Conservation (phyloP, 768 basidiomycete species). For the Cantharellus anzutake region DNA sequence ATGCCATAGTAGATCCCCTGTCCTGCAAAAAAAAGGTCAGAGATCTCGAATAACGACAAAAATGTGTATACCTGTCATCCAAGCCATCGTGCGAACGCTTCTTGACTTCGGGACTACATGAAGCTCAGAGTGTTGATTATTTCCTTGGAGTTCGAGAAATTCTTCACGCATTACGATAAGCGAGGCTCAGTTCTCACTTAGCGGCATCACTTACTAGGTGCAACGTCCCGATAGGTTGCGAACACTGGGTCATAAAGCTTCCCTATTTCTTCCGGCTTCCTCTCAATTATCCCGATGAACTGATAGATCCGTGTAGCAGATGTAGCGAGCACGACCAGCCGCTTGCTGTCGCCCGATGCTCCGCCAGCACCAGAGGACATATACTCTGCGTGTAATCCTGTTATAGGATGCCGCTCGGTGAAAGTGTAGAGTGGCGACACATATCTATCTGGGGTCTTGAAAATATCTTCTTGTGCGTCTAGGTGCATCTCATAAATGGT, state of each 20-base stretch:
- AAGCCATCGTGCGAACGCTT: constrained; percentile 44
- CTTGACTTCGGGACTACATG: constrained; percentile 55
- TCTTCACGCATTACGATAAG: constrained; percentile 26
- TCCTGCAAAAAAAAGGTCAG: constrained; percentile 17
- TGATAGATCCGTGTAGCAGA: constrained; percentile 85
- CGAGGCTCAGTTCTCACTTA: constrained; percentile 4
- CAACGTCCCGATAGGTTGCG: constrained; percentile 47
- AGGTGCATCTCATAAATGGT: constrained; percentile 75
- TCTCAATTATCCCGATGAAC: constrained; percentile 51
- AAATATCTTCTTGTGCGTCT: constrained; percentile 81
- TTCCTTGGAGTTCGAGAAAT: constrained; percentile 79
- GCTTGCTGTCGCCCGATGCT: constrained; percentile 2
- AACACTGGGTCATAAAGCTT: constrained; percentile 56
- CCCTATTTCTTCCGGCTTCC: constrained; percentile 52
- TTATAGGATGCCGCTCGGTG: constrained; percentile 65
- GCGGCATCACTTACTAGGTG: constrained; percentile 43
- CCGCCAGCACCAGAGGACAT: constrained; percentile 40
- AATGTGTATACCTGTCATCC: constrained; percentile 61
- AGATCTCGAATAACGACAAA: not conserved
- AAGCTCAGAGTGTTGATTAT: constrained; percentile 55
- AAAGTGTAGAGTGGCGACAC: constrained; percentile 54
- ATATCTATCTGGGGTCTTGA: constrained; percentile 75
- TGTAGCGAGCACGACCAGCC: constrained; percentile 51
- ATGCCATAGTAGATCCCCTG: constrained; percentile 79
- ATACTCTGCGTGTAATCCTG: constrained; percentile 68